These are phyloP conservation scores for Pichia sp. DNA, from an alignment of 1,139 yeast genomes.

Conservation along the genomic window DNA sequence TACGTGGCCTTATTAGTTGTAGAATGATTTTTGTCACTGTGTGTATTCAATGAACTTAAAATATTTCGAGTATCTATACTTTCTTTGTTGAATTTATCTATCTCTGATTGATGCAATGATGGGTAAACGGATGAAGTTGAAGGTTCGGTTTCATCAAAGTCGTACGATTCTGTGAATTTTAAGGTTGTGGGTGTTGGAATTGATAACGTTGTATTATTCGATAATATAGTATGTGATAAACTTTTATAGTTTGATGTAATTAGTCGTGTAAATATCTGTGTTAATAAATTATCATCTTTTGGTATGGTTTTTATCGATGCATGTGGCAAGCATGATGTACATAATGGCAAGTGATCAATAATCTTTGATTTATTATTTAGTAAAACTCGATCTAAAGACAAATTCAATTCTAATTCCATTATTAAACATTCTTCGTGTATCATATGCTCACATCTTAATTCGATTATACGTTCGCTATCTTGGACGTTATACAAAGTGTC, in stretches of 20 bases:
- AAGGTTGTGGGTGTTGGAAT: conserved; percentile 7
- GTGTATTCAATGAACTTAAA: neutral
- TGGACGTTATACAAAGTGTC: conserved; percentile 20
- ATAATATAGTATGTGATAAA: neutral
- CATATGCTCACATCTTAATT: conserved; percentile 30
- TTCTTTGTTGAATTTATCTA: neutral
- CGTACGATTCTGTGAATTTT: conserved; percentile 5
- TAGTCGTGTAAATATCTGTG: conserved; percentile 24
- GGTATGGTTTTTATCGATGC: conserved; percentile 26
- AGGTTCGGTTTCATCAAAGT: neutral
- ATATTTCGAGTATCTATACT: neutral
- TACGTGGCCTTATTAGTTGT: neutral
- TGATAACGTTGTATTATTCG: conserved; percentile 1
- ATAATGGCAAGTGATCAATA: conserved; percentile 24
- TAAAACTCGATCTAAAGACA: neutral
- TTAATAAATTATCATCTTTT: conserved; percentile 21
- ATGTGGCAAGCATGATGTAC: conserved; percentile 24
- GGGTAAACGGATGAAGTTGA: neutral
- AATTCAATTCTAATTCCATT: conserved; percentile 26
- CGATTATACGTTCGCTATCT: conserved; percentile 28
- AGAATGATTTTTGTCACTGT: neutral
- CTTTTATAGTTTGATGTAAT: conserved; percentile 1
- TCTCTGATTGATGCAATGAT: neutral
- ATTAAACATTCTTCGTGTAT: conserved; percentile 34
- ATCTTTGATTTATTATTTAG: conserved; percentile 2